Evolutionary conservation across 108 stramenopile species (phyloP).

Genomic region (Stephanodiscus triporus): DNA sequence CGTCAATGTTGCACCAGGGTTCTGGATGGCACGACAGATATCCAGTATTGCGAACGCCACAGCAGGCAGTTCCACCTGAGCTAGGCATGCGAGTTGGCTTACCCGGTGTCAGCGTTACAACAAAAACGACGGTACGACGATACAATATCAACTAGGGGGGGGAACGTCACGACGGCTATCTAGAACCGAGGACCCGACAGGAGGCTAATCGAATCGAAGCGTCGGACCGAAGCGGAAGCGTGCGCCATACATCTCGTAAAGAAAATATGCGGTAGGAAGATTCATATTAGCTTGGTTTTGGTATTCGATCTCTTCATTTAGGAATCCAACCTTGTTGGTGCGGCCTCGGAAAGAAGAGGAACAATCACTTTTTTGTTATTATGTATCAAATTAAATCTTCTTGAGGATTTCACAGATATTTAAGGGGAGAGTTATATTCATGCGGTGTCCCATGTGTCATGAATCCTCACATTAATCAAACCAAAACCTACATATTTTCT

Average conservation of each 20-base stretch:
- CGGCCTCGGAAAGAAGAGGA: no score
- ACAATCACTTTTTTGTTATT: no score
- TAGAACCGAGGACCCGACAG: slow-evolving; percentile 75
- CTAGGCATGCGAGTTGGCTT: no score
- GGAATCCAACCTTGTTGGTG: background rate
- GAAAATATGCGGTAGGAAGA: background rate
- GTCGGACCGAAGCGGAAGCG: slow-evolving; percentile 47
- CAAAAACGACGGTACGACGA: background rate
- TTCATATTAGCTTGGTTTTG: background rate
- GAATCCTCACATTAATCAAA: no score
- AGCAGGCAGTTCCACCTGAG: no score
- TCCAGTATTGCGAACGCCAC: background rate
- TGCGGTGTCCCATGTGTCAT: no score
- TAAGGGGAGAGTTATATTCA: no score
- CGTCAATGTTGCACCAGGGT: no score
- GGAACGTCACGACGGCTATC: slow-evolving; percentile 21
- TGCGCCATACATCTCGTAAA: slow-evolving; percentile 6
- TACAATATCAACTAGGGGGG: background rate
- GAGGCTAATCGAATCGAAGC: slow-evolving; percentile 57
- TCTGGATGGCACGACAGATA: no score
- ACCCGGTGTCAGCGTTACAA: background rate
- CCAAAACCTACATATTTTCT: no score
- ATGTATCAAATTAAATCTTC: no score
- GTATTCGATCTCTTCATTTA: background rate
- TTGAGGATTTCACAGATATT: no score